Evolutionary conservation across 805 yeast species (phyloP), one percentile per base, ranked within the genome.

Genomic region (Wickerhamiella shivajii): DNA sequence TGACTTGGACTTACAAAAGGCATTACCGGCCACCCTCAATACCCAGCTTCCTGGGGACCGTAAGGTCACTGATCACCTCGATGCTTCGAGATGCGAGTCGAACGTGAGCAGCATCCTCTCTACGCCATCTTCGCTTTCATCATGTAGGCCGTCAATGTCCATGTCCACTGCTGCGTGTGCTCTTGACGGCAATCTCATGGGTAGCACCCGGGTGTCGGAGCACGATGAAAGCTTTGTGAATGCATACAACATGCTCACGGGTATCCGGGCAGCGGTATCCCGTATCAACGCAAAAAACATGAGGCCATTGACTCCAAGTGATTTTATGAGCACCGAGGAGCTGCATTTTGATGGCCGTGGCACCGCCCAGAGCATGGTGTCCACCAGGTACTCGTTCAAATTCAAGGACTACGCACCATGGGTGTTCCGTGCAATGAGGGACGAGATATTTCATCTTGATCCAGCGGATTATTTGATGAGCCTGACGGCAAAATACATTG

Each of bases 391-490:
- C 57, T 95, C 85, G 45, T 90, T 90, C 65, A 87, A 87, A 55
- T 90, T 90, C 57, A 90, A 90, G 58, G 99, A 90, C 53, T 90
- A 90, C 56, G 69, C 84, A n/a, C 99, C 99, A 0, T 81, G 76
- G 53, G 96, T 90, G 3, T 90, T 90, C 53, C 63, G 97, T 29
- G 93, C 81, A 44, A 59, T 90, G 34, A 63, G 98, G 34, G 60
- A 69, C 5, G n/a, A 21, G 15, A 50, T 71, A 26, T 90, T 92
- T 59, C 84, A 85, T 11, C 65, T 90, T 18, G 97, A 90, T 50
- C 95, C 94, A 2, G 97, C 96, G 0, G 98, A 92, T 54, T 90
- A 92, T 55, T 63, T 90, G 36, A 74, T 87, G 45, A 81, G 96
- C 0, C 64, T 90, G 43, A 87, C 97, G 0, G 87, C 94, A 14